Base-by-base conservation (phyloP, 2,329 filamentous ascomycete genomes). In the Colletotrichum tabaci region DNA sequence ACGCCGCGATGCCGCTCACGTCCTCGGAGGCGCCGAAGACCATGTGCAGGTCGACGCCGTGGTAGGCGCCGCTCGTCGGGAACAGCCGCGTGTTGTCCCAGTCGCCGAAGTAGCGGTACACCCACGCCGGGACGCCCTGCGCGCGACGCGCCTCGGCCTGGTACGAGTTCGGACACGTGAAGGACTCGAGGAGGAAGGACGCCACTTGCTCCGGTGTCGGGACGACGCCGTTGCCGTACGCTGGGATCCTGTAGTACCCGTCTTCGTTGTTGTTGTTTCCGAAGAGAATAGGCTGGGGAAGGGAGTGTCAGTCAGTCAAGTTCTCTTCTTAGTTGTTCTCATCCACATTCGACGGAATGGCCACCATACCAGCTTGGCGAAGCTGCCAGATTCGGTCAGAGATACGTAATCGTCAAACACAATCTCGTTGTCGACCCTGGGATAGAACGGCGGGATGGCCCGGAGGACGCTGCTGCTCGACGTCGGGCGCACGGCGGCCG, bases 41-140 rank as follows among this genome's bases (percentile, higher is more conserved):
- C 82, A 87, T 86, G 67, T 85, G 82, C 62, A 87, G 62, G 42
- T 87, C 85, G 1, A 81, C 80, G 0, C 84, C 87, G 61, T 88
- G 86, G 72, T 87, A 88, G 0, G 85, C 84, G 4, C 84, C 84
- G 50, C 84, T 86, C 6, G 78, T 80, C 0, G 80, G 79, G 65
- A 84, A 86, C 30, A 88, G 77, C 0, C 84, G 79, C 1, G 84
- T 83, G 67, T 87, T 88, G 40, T 83, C 73, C 84, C 85, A 88
- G 74, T 87, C 85, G 23, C 81, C 86, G 61, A 84, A 80, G 74
- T 86, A 88, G 40, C 85, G 83, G 57, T 83, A 86, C 4, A 80
- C 80, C 83, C 84, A 88, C 10, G 82, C 76, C 0, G 84, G 78
- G 2, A 86, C 79, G 7, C 76, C 78, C 26, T 82, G 74, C 0